These are phyloP conservation scores for Diaporthe citrichinensis DNA, from an alignment of 2,329 filamentous ascomycete species.

Conservation along the genomic window DNA sequence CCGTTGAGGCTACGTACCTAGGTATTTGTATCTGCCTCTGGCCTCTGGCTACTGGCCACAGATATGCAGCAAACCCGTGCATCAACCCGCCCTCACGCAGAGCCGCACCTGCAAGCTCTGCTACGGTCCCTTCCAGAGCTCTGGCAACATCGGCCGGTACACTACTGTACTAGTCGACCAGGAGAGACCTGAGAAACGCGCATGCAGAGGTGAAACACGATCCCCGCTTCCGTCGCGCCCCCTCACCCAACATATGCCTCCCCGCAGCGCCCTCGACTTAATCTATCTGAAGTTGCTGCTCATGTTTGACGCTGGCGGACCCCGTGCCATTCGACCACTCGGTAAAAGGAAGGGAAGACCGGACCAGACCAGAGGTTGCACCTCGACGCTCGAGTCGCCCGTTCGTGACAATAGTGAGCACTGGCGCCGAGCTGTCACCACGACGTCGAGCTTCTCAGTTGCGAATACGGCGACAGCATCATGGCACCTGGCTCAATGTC, in stretches of 20 bases:
- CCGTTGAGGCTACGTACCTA: not conserved
- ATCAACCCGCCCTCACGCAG: slow-evolving; percentile 1
- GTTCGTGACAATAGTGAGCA: not conserved
- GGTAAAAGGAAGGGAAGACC: not conserved
- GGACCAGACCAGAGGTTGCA: not conserved
- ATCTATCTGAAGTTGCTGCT: slow-evolving; percentile 26
- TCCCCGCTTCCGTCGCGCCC: not conserved
- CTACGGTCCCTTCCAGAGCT: not conserved
- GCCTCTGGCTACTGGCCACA: not conserved
- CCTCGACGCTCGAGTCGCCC: slow-evolving; percentile 13
- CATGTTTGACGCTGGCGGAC: slow-evolving; percentile 31
- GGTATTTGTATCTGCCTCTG: not conserved
- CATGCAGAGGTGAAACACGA: slow-evolving; percentile 15
- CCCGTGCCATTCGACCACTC: not conserved
- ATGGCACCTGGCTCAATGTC: not conserved
- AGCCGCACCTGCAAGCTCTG: slow-evolving; percentile 16
- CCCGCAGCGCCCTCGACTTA: slow-evolving; percentile 6
- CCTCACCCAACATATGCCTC: slow-evolving; percentile 25
- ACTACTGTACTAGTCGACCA: not conserved
- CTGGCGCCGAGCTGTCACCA: not conserved
- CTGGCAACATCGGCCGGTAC: not conserved
- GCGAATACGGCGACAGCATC: not conserved
- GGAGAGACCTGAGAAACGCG: not conserved
- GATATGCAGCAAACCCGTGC: not conserved
- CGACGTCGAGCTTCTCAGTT: not conserved